Evolutionary conservation across 164 flowering plant species (phyloP), one percentile per base, ranked within the genome.

Genomic region (Amborella trichopoda): DNA sequence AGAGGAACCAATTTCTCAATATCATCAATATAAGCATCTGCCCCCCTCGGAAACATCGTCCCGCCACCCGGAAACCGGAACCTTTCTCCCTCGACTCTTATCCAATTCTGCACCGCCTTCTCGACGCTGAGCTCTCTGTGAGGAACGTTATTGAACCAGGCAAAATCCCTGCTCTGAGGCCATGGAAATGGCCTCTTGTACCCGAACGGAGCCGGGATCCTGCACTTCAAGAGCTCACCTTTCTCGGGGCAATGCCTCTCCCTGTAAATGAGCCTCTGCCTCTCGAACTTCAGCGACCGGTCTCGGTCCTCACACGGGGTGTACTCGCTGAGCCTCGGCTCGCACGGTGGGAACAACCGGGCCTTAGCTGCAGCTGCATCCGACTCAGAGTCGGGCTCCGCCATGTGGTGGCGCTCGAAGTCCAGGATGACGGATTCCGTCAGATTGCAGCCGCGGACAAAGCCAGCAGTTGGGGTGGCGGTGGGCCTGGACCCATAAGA

Each of bases 11-110:
- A 27, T 61, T 63, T 65, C 3, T 78, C 93, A 20, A 91, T 91
- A 8, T 80, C 84, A 40, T 84, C 84, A 24, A 91, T 80, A 43
- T 91, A 91, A 0, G 80, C 85, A 40, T 76, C 76, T 6, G 93
- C 99, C 1, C 99, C 99, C 3, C 53, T 53, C 0, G 93, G 94
- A 36, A 91, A 91, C 95, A 82, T 84, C 44, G 99, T 91, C 38
- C 99, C 99, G 32, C 99, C 99, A 20, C 99, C 99, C 1, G 99
- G 99, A 36, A 93, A 93, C 20, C 49, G 64, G 59, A 93, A 76
- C 73, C 77, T 70, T 34, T 82, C 78, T 0, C 79, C 80, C 25
- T 75, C 75, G 28, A 64, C 66, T 50, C 64, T 59, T 36, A 93
- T 79, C 99, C 99, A 91, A 49, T 87, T 84, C 85, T 87, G 99